Base-by-base conservation (phyloP, 257 asterid genomes). In the Salvia splendens region DNA sequence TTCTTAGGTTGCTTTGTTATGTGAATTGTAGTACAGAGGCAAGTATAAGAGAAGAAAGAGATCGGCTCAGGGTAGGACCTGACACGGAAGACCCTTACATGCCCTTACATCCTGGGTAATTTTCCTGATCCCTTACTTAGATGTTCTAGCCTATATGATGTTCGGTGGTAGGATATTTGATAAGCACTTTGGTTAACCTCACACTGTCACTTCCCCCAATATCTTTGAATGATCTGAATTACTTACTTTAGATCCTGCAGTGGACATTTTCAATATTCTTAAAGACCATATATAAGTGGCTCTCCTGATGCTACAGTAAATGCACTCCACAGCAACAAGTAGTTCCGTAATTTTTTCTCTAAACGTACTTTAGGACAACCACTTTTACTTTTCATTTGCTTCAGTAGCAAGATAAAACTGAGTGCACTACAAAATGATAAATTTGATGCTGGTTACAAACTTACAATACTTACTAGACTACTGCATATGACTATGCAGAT, bases 51-150 rank as follows among this genome's bases (percentile, higher is more conserved):
- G 81, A 73, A 24, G 68, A 73, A 17, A 60, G 79, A 69, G 71
- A 57, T 46, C 73, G 69, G 41, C 71, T 73, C 16, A n/a, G 67
- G 56, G 12, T 52, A 28, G 73, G 58, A 55, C 73, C 52, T 60
- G 65, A 70, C 36, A 35, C 65, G 2, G 66, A 66, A 41, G 74
- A 64, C 14, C 81, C 75, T 49, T 78, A 72, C 33, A 12, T 7
- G 47, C 30, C 71, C 65, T 43, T 72, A 15, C 65, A 64, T 20
- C 51, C 81, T 32, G 84, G 86, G 91, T 85, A 80, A 60, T 43
- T 28, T 42, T 14, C 67, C 61, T 64, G 12, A 28, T 58, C 70
- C 45, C 6, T n/a, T n/a, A n/a, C n/a, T n/a, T n/a, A n/a, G n/a
- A n/a, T n/a, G 52, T 36, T 51, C 63, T 61, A 5, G 12, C 61